Base-by-base conservation (phyloP, 2,329 filamentous ascomycete genomes). In the Pleoardoris graminearum region DNA sequence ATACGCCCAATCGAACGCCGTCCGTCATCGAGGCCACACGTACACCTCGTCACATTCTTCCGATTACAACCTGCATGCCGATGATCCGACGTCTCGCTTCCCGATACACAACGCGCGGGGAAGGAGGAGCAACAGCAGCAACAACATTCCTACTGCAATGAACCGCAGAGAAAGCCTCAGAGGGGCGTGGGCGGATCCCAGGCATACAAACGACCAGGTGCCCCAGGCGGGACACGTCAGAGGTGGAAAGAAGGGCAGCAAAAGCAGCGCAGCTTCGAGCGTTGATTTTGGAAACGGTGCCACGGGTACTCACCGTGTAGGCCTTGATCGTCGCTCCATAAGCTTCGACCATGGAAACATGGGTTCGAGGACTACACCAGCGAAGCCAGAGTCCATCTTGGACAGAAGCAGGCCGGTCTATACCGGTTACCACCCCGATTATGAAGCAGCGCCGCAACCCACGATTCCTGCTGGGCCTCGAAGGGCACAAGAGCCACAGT, bases 381-480 rank as follows among this genome's bases (percentile, higher is more conserved):
- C 62, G 6, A 70, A 66, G 55, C 55, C 83, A 55, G 68, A 77
- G 22, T 77, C 77, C 4, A 71, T 79, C 43, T 58, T 79, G 54
- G 72, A 75, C 41, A 70, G 77, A 53, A 75, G 75, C 14, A 69
- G 76, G 33, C 69, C 75, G 6, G 69, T 74, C n/a, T 75, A 76
- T 32, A 71, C 73, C 44, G 70, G 72, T 33, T 76, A 82, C 65
- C 77, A 80, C 60, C 78, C 81, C 62, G 83, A 88, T 63, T 85
- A 87, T 74, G 89, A 94, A 69, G 89, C 91, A 46, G 92, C 91
- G 22, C 92, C 93, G 12, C 93, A 88, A 32, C 93, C 93, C 4
- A 92, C 86, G 23, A 81, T 97, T 30, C 91, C 90, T 29, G 87
- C 82, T 43, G 92, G 92, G 4, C 90, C 92, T 51, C 85, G 91